Evolutionary conservation across 139 green algal genomes (phyloP).

Genomic region (Chlorella sp.): DNA sequence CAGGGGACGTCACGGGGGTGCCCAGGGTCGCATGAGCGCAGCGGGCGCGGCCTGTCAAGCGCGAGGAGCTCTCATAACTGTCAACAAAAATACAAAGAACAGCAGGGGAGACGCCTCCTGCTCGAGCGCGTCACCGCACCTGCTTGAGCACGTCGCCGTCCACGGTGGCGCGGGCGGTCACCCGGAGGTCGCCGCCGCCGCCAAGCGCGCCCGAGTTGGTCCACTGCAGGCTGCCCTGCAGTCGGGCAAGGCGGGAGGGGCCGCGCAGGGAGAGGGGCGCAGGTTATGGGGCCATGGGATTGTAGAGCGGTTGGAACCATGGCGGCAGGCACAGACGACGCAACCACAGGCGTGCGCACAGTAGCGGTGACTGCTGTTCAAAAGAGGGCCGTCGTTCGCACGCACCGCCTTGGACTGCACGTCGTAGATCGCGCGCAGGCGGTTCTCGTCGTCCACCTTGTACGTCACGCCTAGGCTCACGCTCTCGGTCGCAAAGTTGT

Average conservation of each 20-base stretch:
- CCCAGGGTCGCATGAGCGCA: not conserved
- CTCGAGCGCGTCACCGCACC: not conserved
- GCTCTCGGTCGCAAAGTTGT: conserved; percentile 39
- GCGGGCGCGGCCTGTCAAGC: not conserved
- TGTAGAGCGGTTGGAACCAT: not conserved
- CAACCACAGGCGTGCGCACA: not conserved
- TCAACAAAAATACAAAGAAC: not conserved
- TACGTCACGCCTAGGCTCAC: conserved; percentile 17
- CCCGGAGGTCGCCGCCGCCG: conserved; percentile 31
- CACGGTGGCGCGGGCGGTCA: conserved; percentile 30
- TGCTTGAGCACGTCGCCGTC: conserved; percentile 38
- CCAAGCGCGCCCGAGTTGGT: conserved; percentile 28
- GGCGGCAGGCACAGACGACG: not conserved
- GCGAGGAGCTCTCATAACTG: not conserved
- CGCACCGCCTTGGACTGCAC: conserved; percentile 9
- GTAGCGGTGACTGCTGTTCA: not conserved
- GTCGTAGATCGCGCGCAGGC: conserved; percentile 26
- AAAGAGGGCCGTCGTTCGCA: too few relatives aligned
- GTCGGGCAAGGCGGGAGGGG: not conserved
- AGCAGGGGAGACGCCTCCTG: not conserved
- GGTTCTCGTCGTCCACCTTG: conserved; percentile 39
- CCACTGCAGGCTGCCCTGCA: conserved; percentile 28
- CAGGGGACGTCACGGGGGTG: not conserved
- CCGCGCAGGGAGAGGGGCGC: not conserved
- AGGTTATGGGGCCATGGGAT: not conserved